phyloP scores from a whole-genome alignment of 2,329 filamentous ascomycete species.

The Chrysosporium queenslandicum region DNA sequence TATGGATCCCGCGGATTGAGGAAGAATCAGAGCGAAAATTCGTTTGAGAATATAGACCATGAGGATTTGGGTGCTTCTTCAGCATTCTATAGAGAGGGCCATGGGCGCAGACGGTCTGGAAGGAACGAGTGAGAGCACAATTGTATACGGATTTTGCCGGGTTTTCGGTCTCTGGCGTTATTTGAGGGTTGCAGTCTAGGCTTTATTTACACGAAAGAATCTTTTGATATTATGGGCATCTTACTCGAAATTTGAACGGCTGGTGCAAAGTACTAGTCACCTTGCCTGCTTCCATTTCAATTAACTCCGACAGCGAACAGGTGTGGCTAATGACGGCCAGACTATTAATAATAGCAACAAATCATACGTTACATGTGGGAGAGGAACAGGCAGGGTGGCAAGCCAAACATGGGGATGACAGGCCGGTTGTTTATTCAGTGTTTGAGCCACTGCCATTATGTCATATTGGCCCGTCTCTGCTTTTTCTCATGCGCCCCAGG shows the following conservation, averaged over 20 bases:
- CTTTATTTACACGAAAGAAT: not conserved
- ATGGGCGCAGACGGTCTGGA: slow-evolving; percentile 7
- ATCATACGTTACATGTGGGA: slow-evolving; percentile 1
- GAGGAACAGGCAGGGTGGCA: not conserved
- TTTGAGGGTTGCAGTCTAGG: not conserved
- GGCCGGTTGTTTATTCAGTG: slow-evolving; percentile 8
- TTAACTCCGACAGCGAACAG: not conserved
- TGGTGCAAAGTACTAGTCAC: too few relatives aligned
- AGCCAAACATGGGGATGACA: slow-evolving; percentile 4
- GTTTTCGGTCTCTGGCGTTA: not conserved
- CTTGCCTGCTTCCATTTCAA: not conserved
- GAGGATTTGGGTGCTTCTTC: slow-evolving; percentile 43
- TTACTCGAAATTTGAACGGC: too few relatives aligned
- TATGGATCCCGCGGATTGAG: slow-evolving; percentile 41
- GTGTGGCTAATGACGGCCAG: not conserved
- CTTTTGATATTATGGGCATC: not conserved
- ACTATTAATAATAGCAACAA: not conserved
- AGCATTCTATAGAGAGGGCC: slow-evolving; percentile 10
- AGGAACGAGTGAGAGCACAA: not conserved
- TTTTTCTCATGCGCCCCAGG: too few relatives aligned
- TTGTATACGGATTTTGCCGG: not conserved
- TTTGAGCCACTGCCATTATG: not conserved
- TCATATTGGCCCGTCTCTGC: too few relatives aligned
- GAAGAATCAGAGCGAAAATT: slow-evolving; percentile 75
- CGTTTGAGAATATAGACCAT: slow-evolving; percentile 80